Percentiles rank a stretch among this genome's conserved stretches.
phyloP scores from a whole-genome alignment of 2,329 filamentous ascomycete species.

The Fusarium acutatum region DNA sequence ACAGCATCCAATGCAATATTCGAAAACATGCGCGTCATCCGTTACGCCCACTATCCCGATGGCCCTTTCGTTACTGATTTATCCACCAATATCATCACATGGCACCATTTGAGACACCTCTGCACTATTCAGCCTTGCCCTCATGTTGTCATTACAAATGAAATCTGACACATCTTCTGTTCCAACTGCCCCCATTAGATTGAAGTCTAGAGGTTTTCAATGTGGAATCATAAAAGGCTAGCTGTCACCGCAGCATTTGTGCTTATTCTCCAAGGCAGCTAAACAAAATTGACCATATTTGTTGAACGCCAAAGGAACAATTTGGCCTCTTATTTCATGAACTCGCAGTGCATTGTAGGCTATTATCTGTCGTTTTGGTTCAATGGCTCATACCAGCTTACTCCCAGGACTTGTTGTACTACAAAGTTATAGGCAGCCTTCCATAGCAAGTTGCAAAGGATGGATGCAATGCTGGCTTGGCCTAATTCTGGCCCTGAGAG shows the following conservation, averaged over 20 bases:
- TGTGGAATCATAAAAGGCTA: background rate
- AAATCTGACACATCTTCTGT: background rate
- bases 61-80: background rate
- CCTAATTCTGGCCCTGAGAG: background rate
- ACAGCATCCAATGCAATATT: background rate
- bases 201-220: background rate
- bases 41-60: conserved; percentile 2
- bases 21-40: background rate
- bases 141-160: background rate
- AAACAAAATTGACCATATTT: background rate
- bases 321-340: background rate
- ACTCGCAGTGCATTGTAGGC: background rate
- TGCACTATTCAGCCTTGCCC: background rate
- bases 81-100: background rate
- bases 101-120: background rate
- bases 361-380: background rate
- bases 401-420: background rate
- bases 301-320: background rate
- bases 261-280: background rate
- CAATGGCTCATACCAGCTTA: background rate
- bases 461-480: background rate
- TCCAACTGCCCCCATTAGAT: background rate
- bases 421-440: background rate
- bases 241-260: background rate
- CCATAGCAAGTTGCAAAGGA: background rate